Evolutionary conservation across 495 filamentous ascomycete genomes (phyloP), one percentile per base, ranked within the genome.

Genomic region (Trichoderma reesei): DNA sequence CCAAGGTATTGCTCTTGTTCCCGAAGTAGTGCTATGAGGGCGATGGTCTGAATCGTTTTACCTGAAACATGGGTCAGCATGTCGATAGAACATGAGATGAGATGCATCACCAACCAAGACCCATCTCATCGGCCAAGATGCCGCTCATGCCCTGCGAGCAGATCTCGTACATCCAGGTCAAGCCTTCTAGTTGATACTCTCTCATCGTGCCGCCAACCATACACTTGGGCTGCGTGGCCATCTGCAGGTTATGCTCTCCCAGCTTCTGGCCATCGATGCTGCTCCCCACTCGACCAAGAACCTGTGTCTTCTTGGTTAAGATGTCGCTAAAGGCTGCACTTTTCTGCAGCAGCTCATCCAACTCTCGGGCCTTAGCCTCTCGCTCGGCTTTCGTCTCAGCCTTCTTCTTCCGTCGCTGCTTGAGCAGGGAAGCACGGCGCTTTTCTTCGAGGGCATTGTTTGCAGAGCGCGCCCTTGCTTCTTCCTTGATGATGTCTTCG

Each of bases 121-220:
- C 94, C 94, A 98, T 98, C 74, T 98, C 94, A 70, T 98, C 94
- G 0, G 94, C 94, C 31, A 98, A 73, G 66, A 98, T 98, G 0
- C 94, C 94, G 70, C 91, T 96, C 70, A 98, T 80, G 5, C 94
- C 92, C 72, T 96, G 96, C 18, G 75, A 69, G 65, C 79, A 81
- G 63, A 85, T 81, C 80, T 96, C 91, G 72, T 91, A 96, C 69
- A 98, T 83, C 94, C 94, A 98, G 20, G 94, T 92, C 31, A 98
- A 72, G 0, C 94, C 94, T 75, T 98, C 92, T 0, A 98, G 78
- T 69, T 98, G 94, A 75, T 98, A 98, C 63, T 86, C 85, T 26
- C 91, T 84, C 95, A 98, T 98, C 14, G 85, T 86, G 11, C 95
- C 94, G 26, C 93, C 93, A 5, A 86, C 88, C 60, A 98, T 85